A percentile compares a stretch with the other conserved stretches of the same genome.
These are phyloP conservation scores for Starmerella ratchasimensis DNA, from an alignment of 805 yeast species.

Conservation along the genomic window DNA sequence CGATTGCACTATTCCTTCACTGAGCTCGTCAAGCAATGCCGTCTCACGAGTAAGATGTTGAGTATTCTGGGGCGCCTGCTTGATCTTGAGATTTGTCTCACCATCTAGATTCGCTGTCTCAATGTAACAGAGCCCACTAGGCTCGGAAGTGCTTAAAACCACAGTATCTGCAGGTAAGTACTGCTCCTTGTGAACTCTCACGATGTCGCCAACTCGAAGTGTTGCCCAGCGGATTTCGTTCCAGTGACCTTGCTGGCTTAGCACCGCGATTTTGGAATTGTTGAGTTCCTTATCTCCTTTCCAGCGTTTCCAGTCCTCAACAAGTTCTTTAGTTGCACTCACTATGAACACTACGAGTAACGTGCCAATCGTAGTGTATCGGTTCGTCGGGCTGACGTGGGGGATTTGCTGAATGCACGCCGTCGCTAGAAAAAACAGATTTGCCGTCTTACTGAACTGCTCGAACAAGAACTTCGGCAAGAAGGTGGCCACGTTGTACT, in stretches of 20 bases:
- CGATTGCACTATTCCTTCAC: conserved; percentile 47
- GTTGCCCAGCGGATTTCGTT: conserved; percentile 65
- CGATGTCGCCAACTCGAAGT: conserved; percentile 81
- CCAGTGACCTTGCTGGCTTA: conserved; percentile 49
- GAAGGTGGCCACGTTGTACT: conserved; percentile 85
- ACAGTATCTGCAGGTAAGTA: conserved; percentile 89
- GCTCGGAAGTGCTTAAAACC: conserved; percentile 81
- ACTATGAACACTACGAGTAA: conserved; percentile 70
- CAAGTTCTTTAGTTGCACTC: conserved; percentile 80
- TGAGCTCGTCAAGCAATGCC: conserved; percentile 35
- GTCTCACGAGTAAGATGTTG: conserved; percentile 52
- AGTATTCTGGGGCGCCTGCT: conserved; percentile 75
- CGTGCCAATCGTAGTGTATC: conserved; percentile 92
- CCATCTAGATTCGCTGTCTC: conserved; percentile 98
- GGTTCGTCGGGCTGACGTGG: conserved; percentile 85
- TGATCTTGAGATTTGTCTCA: conserved; percentile 90
- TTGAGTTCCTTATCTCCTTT: conserved; percentile 81
- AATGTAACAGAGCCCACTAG: conserved; percentile 93
- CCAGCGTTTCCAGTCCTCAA: conserved; percentile 82
- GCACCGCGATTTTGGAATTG: conserved; percentile 56
- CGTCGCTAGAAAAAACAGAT: conserved; percentile 82
- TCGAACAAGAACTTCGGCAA: conserved; percentile 89
- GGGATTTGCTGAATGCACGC: conserved; percentile 95
- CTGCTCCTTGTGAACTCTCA: conserved; percentile 71
- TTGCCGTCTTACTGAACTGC: conserved; percentile 95